A percentile compares a stretch with the other conserved stretches of the same genome.
These are phyloP conservation scores for Haplosporangium sp. DNA, from an alignment of 371 early-diverging fungal species.

Conservation along the genomic window DNA sequence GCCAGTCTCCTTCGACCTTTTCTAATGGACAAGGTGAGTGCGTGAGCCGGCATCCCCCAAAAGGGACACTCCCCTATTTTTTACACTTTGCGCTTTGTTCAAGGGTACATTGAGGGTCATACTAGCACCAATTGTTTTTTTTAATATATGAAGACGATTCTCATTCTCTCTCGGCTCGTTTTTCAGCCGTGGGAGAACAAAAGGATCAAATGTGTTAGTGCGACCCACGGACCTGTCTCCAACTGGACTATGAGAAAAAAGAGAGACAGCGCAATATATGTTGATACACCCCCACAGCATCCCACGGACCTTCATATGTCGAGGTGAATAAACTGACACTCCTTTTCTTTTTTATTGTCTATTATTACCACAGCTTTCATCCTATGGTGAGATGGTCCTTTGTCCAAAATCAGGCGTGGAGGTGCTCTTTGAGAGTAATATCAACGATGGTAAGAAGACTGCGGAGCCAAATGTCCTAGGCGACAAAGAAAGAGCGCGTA, in stretches of 20 bases:
- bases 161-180: background rate
- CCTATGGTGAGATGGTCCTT: conserved; percentile 51
- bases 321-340: background rate
- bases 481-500: background rate
- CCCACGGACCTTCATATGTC: background rate
- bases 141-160: too few species aligned
- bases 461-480: too few species aligned
- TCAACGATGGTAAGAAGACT: conserved; percentile 39
- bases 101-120: too few species aligned
- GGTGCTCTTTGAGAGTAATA: conserved; percentile 48
- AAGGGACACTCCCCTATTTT: background rate
- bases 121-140: too few species aligned
- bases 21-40: conserved; percentile 49
- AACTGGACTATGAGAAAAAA: background rate
- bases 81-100: background rate
- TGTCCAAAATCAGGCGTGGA: conserved; percentile 48
- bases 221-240: conserved; percentile 3
- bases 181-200: conserved; percentile 14
- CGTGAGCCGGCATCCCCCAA: background rate
- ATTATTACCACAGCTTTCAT: conserved; percentile 26
- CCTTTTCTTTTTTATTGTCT: background rate
- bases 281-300: too few species aligned
- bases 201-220: background rate
- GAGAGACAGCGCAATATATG: too few species aligned
- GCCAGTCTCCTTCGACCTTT: conserved; percentile 52